phyloP scores from a whole-genome alignment of 208 protist species.

The Leishmania martiniquensis region DNA sequence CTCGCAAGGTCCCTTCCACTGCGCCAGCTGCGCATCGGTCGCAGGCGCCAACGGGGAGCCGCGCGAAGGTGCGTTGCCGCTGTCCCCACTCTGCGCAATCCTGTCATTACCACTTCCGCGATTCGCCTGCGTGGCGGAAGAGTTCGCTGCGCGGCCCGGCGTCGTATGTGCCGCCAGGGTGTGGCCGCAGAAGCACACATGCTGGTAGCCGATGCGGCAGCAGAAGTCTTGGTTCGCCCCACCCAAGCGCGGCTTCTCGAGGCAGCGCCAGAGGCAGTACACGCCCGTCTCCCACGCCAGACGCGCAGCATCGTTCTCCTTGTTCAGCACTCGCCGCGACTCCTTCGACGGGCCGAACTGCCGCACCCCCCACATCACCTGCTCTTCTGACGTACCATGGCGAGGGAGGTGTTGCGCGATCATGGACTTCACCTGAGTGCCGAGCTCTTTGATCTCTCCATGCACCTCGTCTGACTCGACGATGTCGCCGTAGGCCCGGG shows the following conservation, averaged over 20 bases:
- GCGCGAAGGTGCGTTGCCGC: not conserved
- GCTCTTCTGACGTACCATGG: slow-evolving; percentile 62
- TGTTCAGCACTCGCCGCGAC: slow-evolving; percentile 64
- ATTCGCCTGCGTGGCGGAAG: not conserved
- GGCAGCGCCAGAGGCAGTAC: slow-evolving; percentile 81
- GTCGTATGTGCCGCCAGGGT: slow-evolving; percentile 44
- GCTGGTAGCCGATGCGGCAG: slow-evolving; percentile 63
- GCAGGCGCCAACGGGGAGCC: not conserved
- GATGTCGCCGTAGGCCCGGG: slow-evolving; percentile 51
- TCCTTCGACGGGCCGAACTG: slow-evolving; percentile 79
- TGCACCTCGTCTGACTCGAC: slow-evolving; percentile 73
- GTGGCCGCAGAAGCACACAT: slow-evolving; percentile 87
- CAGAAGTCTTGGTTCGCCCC: slow-evolving; percentile 83
- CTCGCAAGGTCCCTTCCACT: slow-evolving; percentile 40
- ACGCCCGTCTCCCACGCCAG: slow-evolving; percentile 68
- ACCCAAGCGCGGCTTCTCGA: slow-evolving; percentile 40
- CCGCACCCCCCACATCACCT: slow-evolving; percentile 66
- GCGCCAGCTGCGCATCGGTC: slow-evolving; percentile 22
- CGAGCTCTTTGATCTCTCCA: slow-evolving; percentile 72
- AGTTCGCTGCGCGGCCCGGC: slow-evolving; percentile 15
- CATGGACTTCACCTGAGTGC: slow-evolving; percentile 40
- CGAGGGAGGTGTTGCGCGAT: slow-evolving; percentile 60
- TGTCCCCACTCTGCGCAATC: not conserved
- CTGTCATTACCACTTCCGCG: not conserved
- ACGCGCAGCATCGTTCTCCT: slow-evolving; percentile 77